phyloP scores from a whole-genome alignment of 2,329 filamentous ascomycete genomes.

The Hymenoscyphus infarciens region DNA sequence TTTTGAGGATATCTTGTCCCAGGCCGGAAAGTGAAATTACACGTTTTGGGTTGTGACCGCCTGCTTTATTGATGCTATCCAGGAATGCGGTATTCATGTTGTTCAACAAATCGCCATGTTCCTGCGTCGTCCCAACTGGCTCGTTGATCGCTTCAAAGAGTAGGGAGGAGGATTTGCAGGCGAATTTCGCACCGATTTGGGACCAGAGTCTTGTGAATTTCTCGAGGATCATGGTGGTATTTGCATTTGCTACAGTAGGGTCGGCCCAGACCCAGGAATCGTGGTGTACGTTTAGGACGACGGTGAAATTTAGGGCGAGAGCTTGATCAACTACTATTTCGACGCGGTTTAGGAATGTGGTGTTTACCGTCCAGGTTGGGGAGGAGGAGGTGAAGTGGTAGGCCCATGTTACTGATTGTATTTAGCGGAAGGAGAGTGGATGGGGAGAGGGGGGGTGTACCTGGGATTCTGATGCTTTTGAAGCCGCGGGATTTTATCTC shows the following conservation, averaged over 20 bases:
- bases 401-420: too few relatives aligned
- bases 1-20: conserved; percentile 52
- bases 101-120: conserved; percentile 49
- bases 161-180: conserved; percentile 50
- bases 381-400: conserved; percentile 51
- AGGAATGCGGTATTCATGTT: conserved; percentile 56
- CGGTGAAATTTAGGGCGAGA: conserved; percentile 47
- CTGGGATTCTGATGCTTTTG: conserved; percentile 54
- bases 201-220: conserved; percentile 54
- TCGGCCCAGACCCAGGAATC: conserved; percentile 59
- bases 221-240: conserved; percentile 51
- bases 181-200: conserved; percentile 53
- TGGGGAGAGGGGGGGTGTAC: conserved; percentile 25
- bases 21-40: too few relatives aligned
- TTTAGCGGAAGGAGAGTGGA: too few relatives aligned
- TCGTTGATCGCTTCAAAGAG: conserved; percentile 60
- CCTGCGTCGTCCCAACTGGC: conserved; percentile 49
- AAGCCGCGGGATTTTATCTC: conserved; percentile 51
- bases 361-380: conserved; percentile 52
- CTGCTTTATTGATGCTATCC: conserved; percentile 48
- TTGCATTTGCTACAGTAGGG: conserved; percentile 43
- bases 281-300: conserved; percentile 57
- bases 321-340: conserved; percentile 56
- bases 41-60: conserved; percentile 53
- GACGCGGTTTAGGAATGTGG: conserved; percentile 53